Percentiles rank a stretch among this genome's conserved stretches.
These are phyloP conservation scores for Myriosclerotinia duriaeana DNA, from an alignment of 2,329 filamentous ascomycete species.

Conservation along the genomic window DNA sequence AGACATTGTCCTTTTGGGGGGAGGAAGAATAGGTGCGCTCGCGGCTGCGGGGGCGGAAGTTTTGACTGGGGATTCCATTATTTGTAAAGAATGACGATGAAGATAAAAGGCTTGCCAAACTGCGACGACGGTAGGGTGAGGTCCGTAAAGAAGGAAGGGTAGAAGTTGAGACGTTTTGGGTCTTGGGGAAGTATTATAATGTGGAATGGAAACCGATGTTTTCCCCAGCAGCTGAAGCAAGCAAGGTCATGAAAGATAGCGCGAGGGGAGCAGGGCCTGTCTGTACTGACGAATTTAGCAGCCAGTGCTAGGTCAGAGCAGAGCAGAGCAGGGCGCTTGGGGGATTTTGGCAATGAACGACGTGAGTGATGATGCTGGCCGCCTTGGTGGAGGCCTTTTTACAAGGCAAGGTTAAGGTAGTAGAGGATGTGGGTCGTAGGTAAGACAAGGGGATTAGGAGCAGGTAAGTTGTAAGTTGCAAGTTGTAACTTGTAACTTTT, in stretches of 20 bases:
- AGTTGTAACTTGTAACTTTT: neutral
- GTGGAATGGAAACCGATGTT: conserved; percentile 28
- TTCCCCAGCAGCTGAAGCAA: conserved; percentile 29
- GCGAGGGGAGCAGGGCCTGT: conserved; percentile 30
- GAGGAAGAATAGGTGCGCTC: conserved; percentile 31
- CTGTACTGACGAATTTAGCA: conserved; percentile 24
- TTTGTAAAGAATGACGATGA: conserved; percentile 34
- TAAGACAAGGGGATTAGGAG: conserved; percentile 15
- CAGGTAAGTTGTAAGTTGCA: neutral
- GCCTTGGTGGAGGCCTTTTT: conserved; percentile 11
- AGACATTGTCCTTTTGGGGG: conserved; percentile 36
- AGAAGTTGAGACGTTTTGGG: conserved; percentile 25
- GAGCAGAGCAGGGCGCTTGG: conserved; percentile 24
- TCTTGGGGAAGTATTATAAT: conserved; percentile 35
- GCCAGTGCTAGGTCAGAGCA: conserved; percentile 15
- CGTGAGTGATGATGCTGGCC: conserved; percentile 23
- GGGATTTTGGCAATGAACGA: conserved; percentile 20
- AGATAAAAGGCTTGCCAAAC: conserved; percentile 34
- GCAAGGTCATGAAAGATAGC: conserved; percentile 23
- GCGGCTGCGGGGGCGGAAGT: conserved; percentile 26
- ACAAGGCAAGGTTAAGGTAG: conserved; percentile 9
- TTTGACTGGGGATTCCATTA: conserved; percentile 22
- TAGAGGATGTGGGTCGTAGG: conserved; percentile 15
- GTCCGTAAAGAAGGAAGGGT: conserved; percentile 33
- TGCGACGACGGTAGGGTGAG: conserved; percentile 34